Conservation (phyloP, 371 early-diverging fungal genomes). For the Rhizomucor miehei region DNA sequence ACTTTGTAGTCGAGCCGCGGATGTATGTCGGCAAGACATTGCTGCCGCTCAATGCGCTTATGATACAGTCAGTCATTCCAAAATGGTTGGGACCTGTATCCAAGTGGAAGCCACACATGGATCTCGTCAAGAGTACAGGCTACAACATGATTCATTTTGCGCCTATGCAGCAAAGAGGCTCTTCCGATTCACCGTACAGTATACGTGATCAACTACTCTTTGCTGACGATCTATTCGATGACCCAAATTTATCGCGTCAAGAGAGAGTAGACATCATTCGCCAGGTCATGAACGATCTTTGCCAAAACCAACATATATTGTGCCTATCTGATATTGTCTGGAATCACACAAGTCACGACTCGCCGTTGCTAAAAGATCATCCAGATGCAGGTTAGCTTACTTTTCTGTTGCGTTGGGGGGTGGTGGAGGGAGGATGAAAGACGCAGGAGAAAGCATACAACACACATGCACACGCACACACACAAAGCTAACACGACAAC, state of each 20-base stretch:
- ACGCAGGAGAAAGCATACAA: neutral
- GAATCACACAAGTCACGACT: conserved; percentile 96
- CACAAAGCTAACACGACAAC: too few species aligned
- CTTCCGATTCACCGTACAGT: conserved; percentile 94
- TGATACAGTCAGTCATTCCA: conserved; percentile 84
- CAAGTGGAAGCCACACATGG: conserved; percentile 75
- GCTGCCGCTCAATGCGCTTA: conserved; percentile 79
- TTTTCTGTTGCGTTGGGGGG: conserved; percentile 1
- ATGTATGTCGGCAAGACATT: conserved; percentile 35
- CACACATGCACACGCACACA: too few species aligned
- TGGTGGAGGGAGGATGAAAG: neutral
- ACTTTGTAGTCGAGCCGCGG: conserved; percentile 88
- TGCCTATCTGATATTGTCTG: conserved; percentile 93
- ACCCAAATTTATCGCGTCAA: conserved; percentile 44
- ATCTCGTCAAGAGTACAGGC: conserved; percentile 64
- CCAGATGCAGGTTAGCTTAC: conserved; percentile 83
- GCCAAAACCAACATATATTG: conserved; percentile 67
- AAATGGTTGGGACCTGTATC: conserved; percentile 92
- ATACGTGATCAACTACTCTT: conserved; percentile 89
- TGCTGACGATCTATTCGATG: conserved; percentile 78
- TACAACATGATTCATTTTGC: conserved; percentile 98
- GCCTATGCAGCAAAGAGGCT: conserved; percentile 87
- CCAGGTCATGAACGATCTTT: conserved; percentile 51
- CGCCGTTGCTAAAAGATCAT: conserved; percentile 86
- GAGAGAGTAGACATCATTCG: conserved; percentile 58